Conservation (phyloP, 768 basidiomycete genomes). For the Termitomyces eurrhizus region DNA sequence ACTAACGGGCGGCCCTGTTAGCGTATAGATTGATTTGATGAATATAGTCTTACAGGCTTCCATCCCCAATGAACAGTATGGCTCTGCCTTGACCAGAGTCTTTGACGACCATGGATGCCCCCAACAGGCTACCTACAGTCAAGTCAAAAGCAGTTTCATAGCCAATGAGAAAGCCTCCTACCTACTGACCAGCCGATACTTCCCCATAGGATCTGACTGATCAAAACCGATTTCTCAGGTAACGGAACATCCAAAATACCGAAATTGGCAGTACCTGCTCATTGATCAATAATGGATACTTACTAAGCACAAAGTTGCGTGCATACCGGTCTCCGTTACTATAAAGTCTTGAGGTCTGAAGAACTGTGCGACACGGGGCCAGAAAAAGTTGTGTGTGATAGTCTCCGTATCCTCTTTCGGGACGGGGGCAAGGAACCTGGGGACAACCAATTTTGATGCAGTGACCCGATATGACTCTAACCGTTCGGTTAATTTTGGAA, state of each 20-base stretch:
- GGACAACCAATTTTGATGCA: neutral
- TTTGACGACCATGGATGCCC: neutral
- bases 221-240: neutral
- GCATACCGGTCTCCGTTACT: neutral
- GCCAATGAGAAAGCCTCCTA: neutral
- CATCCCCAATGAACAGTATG: neutral
- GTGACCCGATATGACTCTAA: neutral
- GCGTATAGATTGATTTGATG: neutral
- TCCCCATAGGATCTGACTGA: neutral
- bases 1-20: neutral
- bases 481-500: neutral
- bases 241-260: neutral
- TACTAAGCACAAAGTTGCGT: neutral
- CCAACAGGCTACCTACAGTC: neutral
- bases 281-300: neutral
- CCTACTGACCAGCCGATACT: slow-evolving; percentile 1
- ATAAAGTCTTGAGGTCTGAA: neutral
- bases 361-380: neutral
- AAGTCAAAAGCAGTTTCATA: neutral
- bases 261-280: neutral
- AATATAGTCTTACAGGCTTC: neutral
- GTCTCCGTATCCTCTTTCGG: neutral
- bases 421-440: neutral
- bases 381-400: neutral
- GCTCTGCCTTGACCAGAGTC: neutral